Evolutionary conservation across 768 basidiomycete species (phyloP), one percentile per base, ranked within the genome.

Genomic region (Antrodiella citrinella): DNA sequence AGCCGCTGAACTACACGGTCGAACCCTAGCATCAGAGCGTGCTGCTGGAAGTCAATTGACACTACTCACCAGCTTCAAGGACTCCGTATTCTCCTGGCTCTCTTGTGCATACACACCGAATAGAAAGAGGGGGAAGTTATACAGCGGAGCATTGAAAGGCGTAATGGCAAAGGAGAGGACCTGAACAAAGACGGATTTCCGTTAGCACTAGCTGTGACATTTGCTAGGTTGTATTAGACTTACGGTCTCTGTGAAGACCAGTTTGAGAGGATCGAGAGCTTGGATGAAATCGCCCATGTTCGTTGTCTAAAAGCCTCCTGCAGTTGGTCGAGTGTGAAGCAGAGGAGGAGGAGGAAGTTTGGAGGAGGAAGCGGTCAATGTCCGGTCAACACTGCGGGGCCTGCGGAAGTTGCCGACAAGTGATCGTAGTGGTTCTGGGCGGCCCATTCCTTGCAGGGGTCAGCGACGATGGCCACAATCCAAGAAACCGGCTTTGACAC

Each of bases 81-180:
- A 82, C 54, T 82, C 79, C 4, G 72, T 57, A 0, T 78, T 78
- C 45, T 89, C 87, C 7, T 70, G 67, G 50, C 73, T 78, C 59
- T 91, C 89, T 58, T 86, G 82, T 0, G 75, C 81, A 63, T 88
- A 82, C 1, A 70, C 67, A 0, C 90, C 90, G 54, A 90, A 91
- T 21, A 92, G 72, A 55, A 89, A 84, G 47, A 92, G 72, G n/a
- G 90, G 81, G 19, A 92, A 70, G 61, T 92, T 92, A 65, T 92
- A 92, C 1, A 72, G 61, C 1, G 88, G 85, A 0, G 78, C 67
- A 0, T 69, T 55, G 60, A 80, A 85, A 3, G 82, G 71, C 51
- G 69, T 68, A 42, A 78, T 67, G 43, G 73, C 45, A 54, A 86
- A 82, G 12, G 86, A 81, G 22, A 91, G 65, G 22, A 67, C 71